Evolutionary conservation across 2,329 filamentous ascomycete genomes (phyloP), one percentile per base, ranked within the genome.

Genomic region (Dothistroma septosporum): DNA sequence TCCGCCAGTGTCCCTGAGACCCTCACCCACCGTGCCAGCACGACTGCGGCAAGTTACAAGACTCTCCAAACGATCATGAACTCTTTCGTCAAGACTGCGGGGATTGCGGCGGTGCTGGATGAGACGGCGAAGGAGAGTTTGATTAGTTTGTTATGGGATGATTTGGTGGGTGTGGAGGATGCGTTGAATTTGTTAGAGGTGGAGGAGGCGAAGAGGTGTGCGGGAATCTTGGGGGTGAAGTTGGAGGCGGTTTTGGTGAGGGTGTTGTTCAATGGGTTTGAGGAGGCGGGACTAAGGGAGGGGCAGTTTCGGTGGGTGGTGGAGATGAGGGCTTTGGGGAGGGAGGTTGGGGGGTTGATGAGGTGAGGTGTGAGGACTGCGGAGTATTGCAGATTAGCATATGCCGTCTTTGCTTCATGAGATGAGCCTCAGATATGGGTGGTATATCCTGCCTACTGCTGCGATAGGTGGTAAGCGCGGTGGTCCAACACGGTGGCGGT

Each of bases 281-380:
- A 44, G 12, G 37, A 8, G 12, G 37, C 37, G 37, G 37, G 37
- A 7, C n/a, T 44, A 14, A 44, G n/a, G 37, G 37, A 44, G 12
- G 12, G 37, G 12, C 37, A 44, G 37, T 44, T 44, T 7, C 12
- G 37, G 16, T 44, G 37, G 37, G 37, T 44, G 12, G 12, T 44
- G 37, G 37, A 44, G 37, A 44, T 44, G 37, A 44, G 37, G 37
- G 37, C 12, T 1, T 16, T 44, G 37, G 12, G 37, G 12, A 44
- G 37, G 12, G 37, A 44, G 37, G 37, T 44, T 7, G 21, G 44
- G n/a, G 8, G 16, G 46, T 32, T 70, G n/a, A n/a, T n/a, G n/a
- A n/a, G n/a, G n/a, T n/a, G n/a, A n/a, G n/a, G n/a, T n/a, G n/a
- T n/a, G n/a, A n/a, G n/a, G n/a, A n/a, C n/a, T n/a, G n/a, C n/a